Conservation (phyloP, 2,329 filamentous ascomycete species). For the Talaromyces rugulosus region DNA sequence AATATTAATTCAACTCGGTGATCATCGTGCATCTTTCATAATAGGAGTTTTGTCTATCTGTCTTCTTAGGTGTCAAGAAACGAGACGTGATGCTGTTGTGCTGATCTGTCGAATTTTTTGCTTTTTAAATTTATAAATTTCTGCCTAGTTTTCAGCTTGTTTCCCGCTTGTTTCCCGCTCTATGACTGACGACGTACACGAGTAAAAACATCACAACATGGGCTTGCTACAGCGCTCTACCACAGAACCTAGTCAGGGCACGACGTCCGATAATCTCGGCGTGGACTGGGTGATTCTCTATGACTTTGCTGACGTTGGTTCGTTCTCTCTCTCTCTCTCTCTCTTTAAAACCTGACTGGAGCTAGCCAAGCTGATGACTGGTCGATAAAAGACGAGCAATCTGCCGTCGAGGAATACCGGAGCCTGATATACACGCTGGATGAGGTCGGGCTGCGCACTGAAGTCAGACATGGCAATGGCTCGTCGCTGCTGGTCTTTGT, state of each 20-base stretch:
- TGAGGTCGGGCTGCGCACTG: constrained; percentile 75
- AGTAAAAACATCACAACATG: background rate
- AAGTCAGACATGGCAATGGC: constrained; percentile 76
- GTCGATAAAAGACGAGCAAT: constrained; percentile 56
- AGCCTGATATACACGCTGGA: constrained; percentile 72
- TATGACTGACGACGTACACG: background rate
- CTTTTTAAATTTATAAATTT: background rate
- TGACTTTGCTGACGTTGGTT: constrained; percentile 65
- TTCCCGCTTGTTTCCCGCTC: background rate
- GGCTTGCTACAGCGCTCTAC: background rate
- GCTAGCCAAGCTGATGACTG: constrained; percentile 13
- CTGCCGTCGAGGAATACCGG: constrained; percentile 70
- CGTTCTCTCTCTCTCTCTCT: constrained; percentile 15
- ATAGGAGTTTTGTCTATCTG: background rate
- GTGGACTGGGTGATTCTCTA: constrained; percentile 89
- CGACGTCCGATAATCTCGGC: constrained; percentile 52
- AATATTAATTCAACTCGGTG: background rate
- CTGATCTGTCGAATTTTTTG: background rate
- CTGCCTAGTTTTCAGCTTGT: background rate
- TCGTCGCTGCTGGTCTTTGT: constrained; percentile 78
- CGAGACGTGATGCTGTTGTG: background rate
- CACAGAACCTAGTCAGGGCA: background rate
- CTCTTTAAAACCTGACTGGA: background rate
- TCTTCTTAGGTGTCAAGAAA: background rate
- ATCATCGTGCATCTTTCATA: background rate